Evolutionary conservation across 2,329 filamentous ascomycete species (phyloP).

Genomic region (Scleromitrula shiraiana): DNA sequence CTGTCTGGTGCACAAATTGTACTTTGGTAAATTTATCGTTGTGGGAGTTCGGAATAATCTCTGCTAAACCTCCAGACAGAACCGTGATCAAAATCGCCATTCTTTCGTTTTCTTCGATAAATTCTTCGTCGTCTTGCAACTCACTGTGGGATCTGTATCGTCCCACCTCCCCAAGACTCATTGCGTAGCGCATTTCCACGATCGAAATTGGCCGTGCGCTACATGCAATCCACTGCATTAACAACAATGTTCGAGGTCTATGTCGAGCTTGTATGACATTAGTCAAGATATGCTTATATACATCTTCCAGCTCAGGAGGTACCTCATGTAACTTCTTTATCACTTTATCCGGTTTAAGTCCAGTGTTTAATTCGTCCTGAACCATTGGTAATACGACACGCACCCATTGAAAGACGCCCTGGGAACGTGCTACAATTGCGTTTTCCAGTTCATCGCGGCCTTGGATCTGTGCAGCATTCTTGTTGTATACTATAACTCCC

Average conservation of each 20-base stretch:
- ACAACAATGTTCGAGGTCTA: conserved; percentile 10
- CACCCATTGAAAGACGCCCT: conserved; percentile 34
- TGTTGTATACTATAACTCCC: too few relatives aligned
- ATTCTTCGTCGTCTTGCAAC: conserved; percentile 6
- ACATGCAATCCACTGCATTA: conserved; percentile 23
- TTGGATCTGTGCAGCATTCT: too few relatives aligned
- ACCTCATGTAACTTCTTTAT: conserved; percentile 10
- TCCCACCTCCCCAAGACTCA: conserved; percentile 13
- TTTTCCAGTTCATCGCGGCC: conserved; percentile 11
- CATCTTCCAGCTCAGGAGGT: conserved; percentile 9
- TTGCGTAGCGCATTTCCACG: conserved; percentile 17
- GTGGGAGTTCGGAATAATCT: conserved; percentile 6
- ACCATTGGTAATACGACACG: conserved; percentile 22
- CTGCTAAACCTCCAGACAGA: conserved; percentile 15
- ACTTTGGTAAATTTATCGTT: conserved; percentile 17
- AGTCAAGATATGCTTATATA: conserved; percentile 18
- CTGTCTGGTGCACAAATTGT: conserved; percentile 33
- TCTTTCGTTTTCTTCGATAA: conserved; percentile 11
- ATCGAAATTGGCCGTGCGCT: conserved; percentile 15
- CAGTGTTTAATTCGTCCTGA: conserved; percentile 4
- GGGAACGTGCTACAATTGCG: conserved; percentile 23
- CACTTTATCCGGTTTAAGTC: too few relatives aligned
- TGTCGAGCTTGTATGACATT: conserved; percentile 12
- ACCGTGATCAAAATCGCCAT: conserved; percentile 19
- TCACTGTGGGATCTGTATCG: too few relatives aligned